These are phyloP conservation scores for Leucocoprinus sp. DNA, from an alignment of 768 basidiomycete genomes.

Conservation along the genomic window DNA sequence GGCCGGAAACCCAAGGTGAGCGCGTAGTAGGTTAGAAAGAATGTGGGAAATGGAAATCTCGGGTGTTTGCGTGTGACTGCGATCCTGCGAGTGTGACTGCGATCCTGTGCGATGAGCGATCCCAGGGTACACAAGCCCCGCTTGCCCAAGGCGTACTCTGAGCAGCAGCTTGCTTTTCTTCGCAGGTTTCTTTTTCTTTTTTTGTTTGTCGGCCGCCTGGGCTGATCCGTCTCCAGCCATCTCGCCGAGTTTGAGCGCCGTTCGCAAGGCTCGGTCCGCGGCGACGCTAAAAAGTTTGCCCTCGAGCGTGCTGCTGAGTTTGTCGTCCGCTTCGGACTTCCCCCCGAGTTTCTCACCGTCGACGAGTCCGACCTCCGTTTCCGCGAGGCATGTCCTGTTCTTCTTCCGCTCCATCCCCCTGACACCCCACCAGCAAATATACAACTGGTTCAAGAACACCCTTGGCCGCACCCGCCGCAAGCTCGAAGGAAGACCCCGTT, in stretches of 20 bases:
- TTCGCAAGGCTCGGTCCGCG: constrained; percentile 50
- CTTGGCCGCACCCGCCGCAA: constrained; percentile 53
- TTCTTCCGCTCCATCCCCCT: background rate
- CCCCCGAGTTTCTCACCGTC: constrained; percentile 42
- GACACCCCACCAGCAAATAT: constrained; percentile 46
- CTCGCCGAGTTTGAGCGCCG: constrained; percentile 51
- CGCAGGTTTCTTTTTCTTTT: constrained; percentile 28
- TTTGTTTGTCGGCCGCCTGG: no score
- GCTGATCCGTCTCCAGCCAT: constrained; percentile 22
- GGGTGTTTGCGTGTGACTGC: constrained; percentile 9
- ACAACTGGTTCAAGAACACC: constrained; percentile 71
- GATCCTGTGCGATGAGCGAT: constrained; percentile 34
- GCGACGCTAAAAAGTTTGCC: constrained; percentile 65
- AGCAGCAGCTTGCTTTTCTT: constrained; percentile 53
- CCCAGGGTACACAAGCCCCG: constrained; percentile 60
- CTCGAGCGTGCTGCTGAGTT: constrained; percentile 56
- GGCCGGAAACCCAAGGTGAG: constrained; percentile 47
- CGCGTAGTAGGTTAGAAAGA: no score
- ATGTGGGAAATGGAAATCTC: constrained; percentile 11
- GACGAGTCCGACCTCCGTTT: constrained; percentile 55
- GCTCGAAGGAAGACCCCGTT: constrained; percentile 44
- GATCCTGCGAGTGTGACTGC: background rate
- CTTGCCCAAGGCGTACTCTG: constrained; percentile 56
- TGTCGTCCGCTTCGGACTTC: constrained; percentile 49
- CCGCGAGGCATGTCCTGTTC: constrained; percentile 39